phyloP scores from a whole-genome alignment of 306 rosid genomes.

The Malus orientalis region DNA sequence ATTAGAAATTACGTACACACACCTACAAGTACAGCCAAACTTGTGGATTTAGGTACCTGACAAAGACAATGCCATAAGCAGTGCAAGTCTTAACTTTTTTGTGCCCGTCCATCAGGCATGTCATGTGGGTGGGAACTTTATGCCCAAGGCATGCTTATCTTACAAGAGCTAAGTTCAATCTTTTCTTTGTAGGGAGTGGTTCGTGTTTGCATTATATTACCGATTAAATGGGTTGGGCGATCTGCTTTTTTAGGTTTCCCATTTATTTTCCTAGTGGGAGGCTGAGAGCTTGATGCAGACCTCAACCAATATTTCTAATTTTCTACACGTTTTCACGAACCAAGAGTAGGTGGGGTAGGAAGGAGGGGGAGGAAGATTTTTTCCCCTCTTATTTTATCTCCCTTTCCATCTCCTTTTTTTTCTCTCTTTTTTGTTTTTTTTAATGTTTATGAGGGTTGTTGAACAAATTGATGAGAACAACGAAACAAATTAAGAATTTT shows the following conservation, averaged over 20 bases:
- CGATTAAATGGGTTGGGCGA: slow-evolving; percentile 19
- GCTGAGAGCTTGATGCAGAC: not conserved
- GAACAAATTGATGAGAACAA: no score
- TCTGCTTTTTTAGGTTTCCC: slow-evolving; percentile 24
- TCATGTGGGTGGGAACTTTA: slow-evolving; percentile 6
- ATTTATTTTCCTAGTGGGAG: slow-evolving; percentile 7
- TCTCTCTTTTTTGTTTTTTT: no score
- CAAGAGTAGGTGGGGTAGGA: not conserved
- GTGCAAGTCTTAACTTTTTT: not conserved
- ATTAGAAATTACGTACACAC: not conserved
- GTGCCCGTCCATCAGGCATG: slow-evolving; percentile 3
- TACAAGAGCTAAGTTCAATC: not conserved
- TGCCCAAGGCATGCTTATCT: slow-evolving; percentile 1
- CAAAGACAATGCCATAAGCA: slow-evolving; percentile 4
- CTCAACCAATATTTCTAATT: not conserved
- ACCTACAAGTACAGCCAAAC: not conserved
- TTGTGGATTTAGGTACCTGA: not conserved
- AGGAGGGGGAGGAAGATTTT: not conserved
- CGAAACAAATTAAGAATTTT: no score
- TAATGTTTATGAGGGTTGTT: no score
- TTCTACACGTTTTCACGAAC: slow-evolving; percentile 7
- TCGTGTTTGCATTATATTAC: not conserved
- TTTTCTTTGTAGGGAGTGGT: slow-evolving; percentile 1
- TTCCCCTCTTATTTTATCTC: not conserved
- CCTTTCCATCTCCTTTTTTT: no score